Base-by-base conservation (phyloP, 1,284 basidiomycete species). In the Cutaneotrichosporon cyanovorans region DNA sequence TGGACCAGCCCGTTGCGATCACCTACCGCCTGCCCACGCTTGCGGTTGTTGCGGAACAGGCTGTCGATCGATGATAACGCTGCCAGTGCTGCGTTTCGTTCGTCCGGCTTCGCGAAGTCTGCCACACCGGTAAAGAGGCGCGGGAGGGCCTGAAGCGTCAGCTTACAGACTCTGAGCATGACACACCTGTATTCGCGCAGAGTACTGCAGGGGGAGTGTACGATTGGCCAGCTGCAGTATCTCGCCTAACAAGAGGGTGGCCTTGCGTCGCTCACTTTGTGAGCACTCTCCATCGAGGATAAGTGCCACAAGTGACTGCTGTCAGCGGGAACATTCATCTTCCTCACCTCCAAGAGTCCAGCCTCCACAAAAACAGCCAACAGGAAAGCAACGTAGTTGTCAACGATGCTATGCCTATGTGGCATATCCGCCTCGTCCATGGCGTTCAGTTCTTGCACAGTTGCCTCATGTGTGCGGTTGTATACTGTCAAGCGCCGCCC, bases 341-440 rank as follows among this genome's bases (percentile, higher is more conserved):
- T n/a, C 66, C 79, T 56, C 54, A 90, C 89, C 66, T 92, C 88
- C 33, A 90, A 73, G 1, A 98, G 73, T 9, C 92, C 93, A 2
- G 87, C 84, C 57, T 92, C 85, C 14, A 85, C 81, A 50, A 97
- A 83, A 5, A 96, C 80, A 12, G 88, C 76, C 8, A 97, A 77
- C 3, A 98, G 74, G n/a, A 99, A 75, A 0, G 86, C 85, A 37
- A 93, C 80, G 64, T 90, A 99, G 62, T 98, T 93, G 62, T 97
- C 91, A 3, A 90, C 84, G 6, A 97, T 72, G 58, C 86, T 92
- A 33, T 90, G 72, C 9, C 79, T 77, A 55, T 83, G 79, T 33
- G 79, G 73, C 7, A 74, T 68, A 2, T 36, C 4, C 55, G 78
- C 77, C 11, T 63, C 63, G 7, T 55, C 54, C 9, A 37, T 38